A percentile compares a stretch with the other conserved stretches of the same genome.
phyloP scores from a whole-genome alignment of 2,329 filamentous ascomycete species.

The Colletotrichum liriopes region DNA sequence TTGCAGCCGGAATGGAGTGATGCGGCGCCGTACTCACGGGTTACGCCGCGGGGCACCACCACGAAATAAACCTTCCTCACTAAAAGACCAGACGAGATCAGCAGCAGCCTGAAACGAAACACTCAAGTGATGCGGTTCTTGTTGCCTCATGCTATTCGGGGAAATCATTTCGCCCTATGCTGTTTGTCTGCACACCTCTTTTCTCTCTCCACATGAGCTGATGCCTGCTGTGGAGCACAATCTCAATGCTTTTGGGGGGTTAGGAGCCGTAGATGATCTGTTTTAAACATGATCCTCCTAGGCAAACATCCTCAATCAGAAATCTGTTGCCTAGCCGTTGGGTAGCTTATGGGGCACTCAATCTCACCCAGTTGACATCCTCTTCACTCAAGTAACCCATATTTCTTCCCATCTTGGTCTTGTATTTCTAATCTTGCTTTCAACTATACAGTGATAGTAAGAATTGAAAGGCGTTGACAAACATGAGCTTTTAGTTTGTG shows the following conservation, averaged over 20 bases:
- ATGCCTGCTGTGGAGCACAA: not conserved
- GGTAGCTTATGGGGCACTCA: not conserved
- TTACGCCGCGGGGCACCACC: not conserved
- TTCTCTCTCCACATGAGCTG: not conserved
- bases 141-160: not conserved
- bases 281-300: rapidly evolving
- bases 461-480: no score
- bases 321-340: not conserved
- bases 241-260: not conserved
- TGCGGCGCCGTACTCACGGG: not conserved
- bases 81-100: not conserved
- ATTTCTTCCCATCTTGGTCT: not conserved
- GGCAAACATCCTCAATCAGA: not conserved
- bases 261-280: rapidly evolving
- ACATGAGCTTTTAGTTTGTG: no score
- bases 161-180: no score
- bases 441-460: no score
- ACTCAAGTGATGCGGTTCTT: not conserved
- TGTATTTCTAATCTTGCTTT: not conserved
- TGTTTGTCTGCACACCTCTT: not conserved
- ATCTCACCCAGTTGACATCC: not conserved
- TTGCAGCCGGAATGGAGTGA: not conserved
- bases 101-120: not conserved
- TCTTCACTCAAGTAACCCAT: not conserved
- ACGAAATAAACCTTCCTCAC: not conserved